A percentile compares a stretch with the other conserved stretches of the same genome.
Evolutionary conservation across 2,329 filamentous ascomycete genomes (phyloP).

Genomic region (Talaromyces sp.): DNA sequence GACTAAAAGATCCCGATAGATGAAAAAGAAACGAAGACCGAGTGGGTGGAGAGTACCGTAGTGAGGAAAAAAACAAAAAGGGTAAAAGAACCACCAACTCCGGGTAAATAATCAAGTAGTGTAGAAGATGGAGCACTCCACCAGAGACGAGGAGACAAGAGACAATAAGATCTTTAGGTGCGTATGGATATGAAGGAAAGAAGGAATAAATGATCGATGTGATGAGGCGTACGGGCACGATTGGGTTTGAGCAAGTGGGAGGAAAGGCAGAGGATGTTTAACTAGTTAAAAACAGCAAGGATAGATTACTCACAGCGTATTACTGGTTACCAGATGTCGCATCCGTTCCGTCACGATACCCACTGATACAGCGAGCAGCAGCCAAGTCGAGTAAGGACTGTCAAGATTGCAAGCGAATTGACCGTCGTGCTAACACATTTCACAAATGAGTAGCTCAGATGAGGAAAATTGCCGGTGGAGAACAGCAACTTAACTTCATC

Average conservation of each 20-base stretch:
- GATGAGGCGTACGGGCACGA: conserved; percentile 1
- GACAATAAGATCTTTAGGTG: neutral
- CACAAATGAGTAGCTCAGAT: neutral
- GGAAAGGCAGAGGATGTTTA: neutral
- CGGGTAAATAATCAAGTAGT: neutral
- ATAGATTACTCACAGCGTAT: neutral
- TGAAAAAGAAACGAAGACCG: conserved; percentile 4
- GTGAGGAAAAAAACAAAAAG: neutral
- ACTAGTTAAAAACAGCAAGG: neutral
- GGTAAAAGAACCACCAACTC: neutral
- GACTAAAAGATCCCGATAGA: neutral
- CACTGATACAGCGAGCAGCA: neutral
- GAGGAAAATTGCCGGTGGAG: neutral
- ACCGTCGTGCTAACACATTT: neutral
- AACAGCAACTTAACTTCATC: neutral
- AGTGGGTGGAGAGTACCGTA: neutral
- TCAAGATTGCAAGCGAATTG: neutral
- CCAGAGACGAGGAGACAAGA: neutral
- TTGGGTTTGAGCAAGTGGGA: conserved; percentile 1
- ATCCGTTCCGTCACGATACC: neutral
- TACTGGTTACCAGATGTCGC: neutral
- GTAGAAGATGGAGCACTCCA: neutral
- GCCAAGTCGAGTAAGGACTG: neutral
- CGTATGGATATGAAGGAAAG: neutral
- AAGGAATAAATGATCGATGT: neutral